Conservation (phyloP, 306 rosid genomes). For the Quercus gilva region DNA sequence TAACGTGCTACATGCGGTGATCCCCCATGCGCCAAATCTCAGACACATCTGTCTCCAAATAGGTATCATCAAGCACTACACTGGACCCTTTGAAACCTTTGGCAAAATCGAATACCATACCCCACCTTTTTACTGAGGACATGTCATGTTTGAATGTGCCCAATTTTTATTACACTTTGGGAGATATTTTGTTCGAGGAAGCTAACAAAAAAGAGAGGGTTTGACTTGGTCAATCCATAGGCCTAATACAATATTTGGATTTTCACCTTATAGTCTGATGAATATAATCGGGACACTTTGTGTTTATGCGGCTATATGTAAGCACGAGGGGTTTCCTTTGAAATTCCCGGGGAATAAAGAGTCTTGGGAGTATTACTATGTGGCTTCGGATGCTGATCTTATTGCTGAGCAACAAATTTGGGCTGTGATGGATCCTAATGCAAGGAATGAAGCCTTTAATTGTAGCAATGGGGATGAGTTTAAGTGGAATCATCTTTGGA, state of each 20-base stretch:
- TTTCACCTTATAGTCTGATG: too few relatives aligned
- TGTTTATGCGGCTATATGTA: constrained; percentile 64
- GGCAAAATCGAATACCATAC: constrained; percentile 12
- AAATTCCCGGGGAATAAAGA: constrained; percentile 44
- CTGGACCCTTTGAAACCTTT: constrained; percentile 40
- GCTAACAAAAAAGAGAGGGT: constrained; percentile 32
- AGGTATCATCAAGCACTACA: constrained; percentile 45
- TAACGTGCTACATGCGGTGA: constrained; percentile 48
- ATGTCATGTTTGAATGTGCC: constrained; percentile 19
- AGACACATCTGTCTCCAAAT: constrained; percentile 67
- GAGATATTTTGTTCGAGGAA: constrained; percentile 52
- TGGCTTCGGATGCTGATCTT: constrained; percentile 61
- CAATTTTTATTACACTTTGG: constrained; percentile 53
- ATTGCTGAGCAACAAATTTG: constrained; percentile 75
- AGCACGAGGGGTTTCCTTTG: constrained; percentile 50
- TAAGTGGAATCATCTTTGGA: constrained; percentile 66
- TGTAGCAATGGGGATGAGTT: constrained; percentile 58
- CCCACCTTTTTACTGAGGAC: too few relatives aligned
- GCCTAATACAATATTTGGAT: constrained; percentile 28
- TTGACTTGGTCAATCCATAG: constrained; percentile 63
- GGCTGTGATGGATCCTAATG: constrained; percentile 69
- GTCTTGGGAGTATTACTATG: constrained; percentile 42
- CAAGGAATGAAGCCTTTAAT: constrained; percentile 54
- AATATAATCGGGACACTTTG: constrained; percentile 40
- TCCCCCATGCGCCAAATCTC: constrained; percentile 57